Conservation (phyloP, 805 yeast species). For the Dipodascus geniculatus region DNA sequence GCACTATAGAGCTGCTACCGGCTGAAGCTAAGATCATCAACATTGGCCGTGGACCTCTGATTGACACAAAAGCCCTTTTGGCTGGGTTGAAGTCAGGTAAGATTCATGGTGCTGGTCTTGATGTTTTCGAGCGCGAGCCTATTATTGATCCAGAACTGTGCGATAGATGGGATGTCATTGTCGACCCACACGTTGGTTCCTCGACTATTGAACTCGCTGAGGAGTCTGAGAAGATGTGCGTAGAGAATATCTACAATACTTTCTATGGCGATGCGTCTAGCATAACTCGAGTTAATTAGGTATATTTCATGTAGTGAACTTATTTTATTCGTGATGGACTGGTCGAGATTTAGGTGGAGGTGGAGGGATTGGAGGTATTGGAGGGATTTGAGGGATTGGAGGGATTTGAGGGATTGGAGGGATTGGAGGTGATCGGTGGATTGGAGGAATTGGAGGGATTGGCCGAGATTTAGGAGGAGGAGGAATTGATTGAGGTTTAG, state of each 20-base stretch:
- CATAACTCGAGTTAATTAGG: conserved; percentile 1
- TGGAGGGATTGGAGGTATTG: too few relatives aligned
- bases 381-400: too few relatives aligned
- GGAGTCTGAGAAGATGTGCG: conserved; percentile 36
- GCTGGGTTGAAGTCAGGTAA: conserved; percentile 48
- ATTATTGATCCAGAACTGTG: conserved; percentile 36
- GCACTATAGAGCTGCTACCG: conserved; percentile 35
- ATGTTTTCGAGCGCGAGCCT: conserved; percentile 62
- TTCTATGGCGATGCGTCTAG: not conserved
- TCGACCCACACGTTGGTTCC: conserved; percentile 66
- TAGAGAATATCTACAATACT: conserved; percentile 35
- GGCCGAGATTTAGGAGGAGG: conserved; percentile 4
- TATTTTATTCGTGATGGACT: too few relatives aligned
- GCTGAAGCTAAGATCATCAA: conserved; percentile 54
- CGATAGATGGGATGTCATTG: conserved; percentile 49
- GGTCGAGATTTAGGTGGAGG: too few relatives aligned
- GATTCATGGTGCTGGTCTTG: conserved; percentile 56
- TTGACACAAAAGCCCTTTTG: conserved; percentile 56
- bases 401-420: too few relatives aligned
- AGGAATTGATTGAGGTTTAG: conserved; percentile 5
- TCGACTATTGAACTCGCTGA: conserved; percentile 30
- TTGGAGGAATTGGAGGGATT: not conserved
- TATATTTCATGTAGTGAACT: conserved; percentile 6
- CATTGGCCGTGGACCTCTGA: conserved; percentile 62
- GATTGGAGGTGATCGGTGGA: too few relatives aligned